Base-by-base conservation (phyloP, 371 early-diverging fungal species). In the Lichtheimia ornata region DNA sequence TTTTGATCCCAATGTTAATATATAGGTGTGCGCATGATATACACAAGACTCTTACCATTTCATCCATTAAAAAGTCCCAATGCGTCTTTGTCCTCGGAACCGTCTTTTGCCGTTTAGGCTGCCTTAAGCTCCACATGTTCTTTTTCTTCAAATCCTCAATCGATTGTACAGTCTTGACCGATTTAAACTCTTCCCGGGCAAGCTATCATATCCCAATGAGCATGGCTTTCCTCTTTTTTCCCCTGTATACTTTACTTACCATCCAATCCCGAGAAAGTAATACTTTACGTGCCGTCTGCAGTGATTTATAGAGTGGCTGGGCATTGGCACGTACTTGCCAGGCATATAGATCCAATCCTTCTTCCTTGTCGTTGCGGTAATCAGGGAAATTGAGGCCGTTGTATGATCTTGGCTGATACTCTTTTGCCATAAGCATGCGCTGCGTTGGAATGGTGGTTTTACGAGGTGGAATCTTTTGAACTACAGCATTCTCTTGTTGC, bases 51-150 rank as follows among this genome's bases (percentile, higher is more conserved):
- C 28, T 50, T 77, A 89, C 88, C 94, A 94, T 91, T 61, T 96
- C 95, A 57, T 93, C 93, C 61, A 97, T 63, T 40, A 96, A 63
- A 53, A 82, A 83, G 70, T 96, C 97, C 94, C 95, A 93, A 58
- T 94, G 94, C 0, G 91, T 87, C 52, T 92, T 91, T n/a, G 83
- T 76, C 47, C 95, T 72, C 17, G 87, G 81, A 15, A 89, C 87
- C 1, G 88, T 79, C 1, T 78, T 81, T 57, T 91, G 91, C 30
- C 82, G 82, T 61, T 86, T 89, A 14, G 92, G 71, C 67, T 97
- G 97, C 63, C 88, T 75, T 43, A 91, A 84, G 61, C 91, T 88
- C 95, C 95, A 95, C 52, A 82, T 59, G 62, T 88, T 87, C 40
- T 81, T 78, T 18, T 84, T 82, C 61, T 95, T 95, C 53, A 95